Conservation (phyloP, 2,329 filamentous ascomycete species). For the Triangularia setosa region DNA sequence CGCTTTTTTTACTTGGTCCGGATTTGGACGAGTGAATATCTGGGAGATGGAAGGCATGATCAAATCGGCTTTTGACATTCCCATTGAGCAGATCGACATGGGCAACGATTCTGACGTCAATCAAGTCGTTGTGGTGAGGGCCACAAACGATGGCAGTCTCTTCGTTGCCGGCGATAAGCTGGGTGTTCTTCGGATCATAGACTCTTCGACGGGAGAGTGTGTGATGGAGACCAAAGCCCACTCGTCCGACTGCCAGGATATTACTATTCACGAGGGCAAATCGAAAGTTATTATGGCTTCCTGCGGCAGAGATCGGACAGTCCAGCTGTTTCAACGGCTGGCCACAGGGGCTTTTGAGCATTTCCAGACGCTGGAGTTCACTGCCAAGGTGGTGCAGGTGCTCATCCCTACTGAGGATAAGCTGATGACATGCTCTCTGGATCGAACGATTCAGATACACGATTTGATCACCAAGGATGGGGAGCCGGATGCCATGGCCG, state of each 20-base stretch:
- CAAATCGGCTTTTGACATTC: constrained; percentile 60
- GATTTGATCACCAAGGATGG: constrained; percentile 69
- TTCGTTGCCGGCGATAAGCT: constrained; percentile 83
- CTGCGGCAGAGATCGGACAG: constrained; percentile 83
- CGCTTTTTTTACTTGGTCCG: constrained; percentile 86
- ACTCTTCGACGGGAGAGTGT: constrained; percentile 57
- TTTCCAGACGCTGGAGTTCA: constrained; percentile 90
- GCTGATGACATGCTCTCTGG: constrained; percentile 81
- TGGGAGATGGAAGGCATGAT: constrained; percentile 74
- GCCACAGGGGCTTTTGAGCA: constrained; percentile 62
- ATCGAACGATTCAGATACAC: constrained; percentile 80
- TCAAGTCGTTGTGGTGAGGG: constrained; percentile 56
- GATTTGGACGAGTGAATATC: constrained; percentile 72
- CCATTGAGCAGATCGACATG: constrained; percentile 59
- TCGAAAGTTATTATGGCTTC: constrained; percentile 68
- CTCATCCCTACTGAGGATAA: constrained; percentile 71
- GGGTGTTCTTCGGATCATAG: constrained; percentile 72
- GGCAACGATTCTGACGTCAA: constrained; percentile 54
- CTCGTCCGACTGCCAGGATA: constrained; percentile 76
- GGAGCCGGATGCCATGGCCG: constrained; percentile 64
- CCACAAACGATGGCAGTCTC: constrained; percentile 58
- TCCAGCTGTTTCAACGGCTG: constrained; percentile 75
- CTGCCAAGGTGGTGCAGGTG: constrained; percentile 73
- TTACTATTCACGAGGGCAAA: constrained; percentile 65
- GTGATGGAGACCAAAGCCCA: constrained; percentile 79